Percentiles rank a stretch among this genome's conserved stretches.
These are phyloP conservation scores for Acrasis kona DNA, from an alignment of 78 protist genomes.

Conservation along the genomic window DNA sequence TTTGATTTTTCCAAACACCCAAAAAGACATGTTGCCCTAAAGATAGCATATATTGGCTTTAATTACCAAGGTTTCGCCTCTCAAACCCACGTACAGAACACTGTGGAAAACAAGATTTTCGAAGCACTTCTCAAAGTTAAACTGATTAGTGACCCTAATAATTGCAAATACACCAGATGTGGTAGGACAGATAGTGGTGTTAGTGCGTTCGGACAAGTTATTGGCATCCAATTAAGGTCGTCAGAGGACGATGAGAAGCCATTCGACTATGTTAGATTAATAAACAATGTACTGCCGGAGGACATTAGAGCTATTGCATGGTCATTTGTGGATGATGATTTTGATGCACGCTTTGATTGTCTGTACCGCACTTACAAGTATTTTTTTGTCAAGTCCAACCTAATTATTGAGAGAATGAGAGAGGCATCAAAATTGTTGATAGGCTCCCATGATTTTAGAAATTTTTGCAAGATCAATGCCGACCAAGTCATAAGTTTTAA, in stretches of 20 bases:
- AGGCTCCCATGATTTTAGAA: constrained; percentile 68
- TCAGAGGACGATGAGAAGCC: constrained; percentile 9
- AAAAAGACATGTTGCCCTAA: constrained; percentile 1
- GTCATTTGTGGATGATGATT: constrained; percentile 36
- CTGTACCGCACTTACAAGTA: constrained; percentile 45
- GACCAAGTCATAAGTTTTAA: constrained; percentile 16
- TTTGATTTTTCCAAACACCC: constrained; percentile 8
- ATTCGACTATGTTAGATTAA: constrained; percentile 31
- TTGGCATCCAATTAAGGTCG: neutral
- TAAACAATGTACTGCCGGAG: constrained; percentile 53
- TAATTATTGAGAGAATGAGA: constrained; percentile 29
- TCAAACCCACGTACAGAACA: constrained; percentile 14
- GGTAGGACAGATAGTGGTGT: constrained; percentile 37
- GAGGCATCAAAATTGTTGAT: constrained; percentile 14
- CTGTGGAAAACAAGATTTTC: constrained; percentile 24
- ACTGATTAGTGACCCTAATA: constrained; percentile 1
- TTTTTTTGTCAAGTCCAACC: constrained; percentile 22
- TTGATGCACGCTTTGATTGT: constrained; percentile 50
- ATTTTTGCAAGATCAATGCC: constrained; percentile 54
- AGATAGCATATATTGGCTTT: constrained; percentile 21
- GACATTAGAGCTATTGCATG: constrained; percentile 54
- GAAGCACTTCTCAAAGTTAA: constrained; percentile 11
- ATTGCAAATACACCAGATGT: neutral
- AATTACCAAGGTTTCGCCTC: constrained; percentile 29
- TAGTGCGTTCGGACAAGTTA: constrained; percentile 14